Percentiles rank a stretch among this genome's conserved stretches.
Evolutionary conservation across 2,329 filamentous ascomycete species (phyloP).

Genomic region (Exophiala viscosa): DNA sequence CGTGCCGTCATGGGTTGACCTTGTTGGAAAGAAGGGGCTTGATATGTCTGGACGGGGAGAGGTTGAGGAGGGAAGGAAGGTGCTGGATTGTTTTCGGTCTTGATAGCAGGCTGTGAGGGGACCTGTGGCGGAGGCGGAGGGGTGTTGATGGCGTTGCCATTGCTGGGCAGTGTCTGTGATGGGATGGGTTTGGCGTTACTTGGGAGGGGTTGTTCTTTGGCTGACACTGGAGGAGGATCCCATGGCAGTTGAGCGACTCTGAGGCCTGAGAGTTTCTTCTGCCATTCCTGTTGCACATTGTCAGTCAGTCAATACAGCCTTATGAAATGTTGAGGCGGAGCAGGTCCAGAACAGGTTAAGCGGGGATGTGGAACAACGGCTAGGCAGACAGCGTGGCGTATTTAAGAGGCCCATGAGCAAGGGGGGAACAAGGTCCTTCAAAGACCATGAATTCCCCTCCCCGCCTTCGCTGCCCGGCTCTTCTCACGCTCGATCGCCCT

Average conservation of each 20-base stretch:
- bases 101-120: constrained; percentile 19
- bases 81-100: constrained; percentile 17
- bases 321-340: background rate
- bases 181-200: constrained; percentile 34
- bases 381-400: constrained; percentile 27
- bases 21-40: constrained; percentile 35
- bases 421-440: constrained; percentile 16
- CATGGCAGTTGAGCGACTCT: constrained; percentile 88
- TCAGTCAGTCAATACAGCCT: background rate
- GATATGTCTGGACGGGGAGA: constrained; percentile 13
- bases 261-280: constrained; percentile 80
- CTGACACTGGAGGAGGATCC: constrained; percentile 77
- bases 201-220: constrained; percentile 37
- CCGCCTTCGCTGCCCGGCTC: constrained; percentile 6
- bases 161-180: constrained; percentile 23
- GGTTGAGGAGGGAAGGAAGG: constrained; percentile 21
- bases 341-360: constrained; percentile 17
- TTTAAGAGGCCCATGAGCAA: constrained; percentile 28
- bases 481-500: constrained; percentile 14
- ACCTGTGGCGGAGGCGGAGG: constrained; percentile 35
- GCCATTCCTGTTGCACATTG: constrained; percentile 68
- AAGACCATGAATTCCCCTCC: constrained; percentile 27
- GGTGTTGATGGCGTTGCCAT: constrained; percentile 31
- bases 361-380: constrained; percentile 2
- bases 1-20: constrained; percentile 26